Conservation (phyloP, 192 early-diverging fungal genomes). For the Lunasporangiospora selenospora region DNA sequence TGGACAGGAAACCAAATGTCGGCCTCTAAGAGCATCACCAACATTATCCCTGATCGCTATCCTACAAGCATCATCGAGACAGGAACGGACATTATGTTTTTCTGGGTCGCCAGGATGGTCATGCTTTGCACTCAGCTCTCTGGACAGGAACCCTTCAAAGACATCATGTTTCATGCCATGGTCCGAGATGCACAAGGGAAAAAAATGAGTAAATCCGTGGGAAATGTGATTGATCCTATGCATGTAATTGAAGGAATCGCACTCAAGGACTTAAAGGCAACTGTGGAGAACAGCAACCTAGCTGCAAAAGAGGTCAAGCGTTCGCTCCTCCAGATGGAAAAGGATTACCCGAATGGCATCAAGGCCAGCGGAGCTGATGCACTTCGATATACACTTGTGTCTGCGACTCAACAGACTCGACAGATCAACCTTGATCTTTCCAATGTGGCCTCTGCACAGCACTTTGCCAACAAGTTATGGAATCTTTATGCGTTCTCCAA, state of each 20-base stretch:
- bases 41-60: conserved; percentile 65
- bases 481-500: conserved; percentile 84
- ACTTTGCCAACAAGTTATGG: conserved; percentile 99
- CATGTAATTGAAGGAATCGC: conserved; percentile 85
- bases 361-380: conserved; percentile 92
- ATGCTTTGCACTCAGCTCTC: conserved; percentile 93
- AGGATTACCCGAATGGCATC: conserved; percentile 91
- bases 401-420: conserved; percentile 78
- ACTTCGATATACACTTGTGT: conserved; percentile 71
- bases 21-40: conserved; percentile 12
- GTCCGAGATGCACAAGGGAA: conserved; percentile 85
- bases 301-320: conserved; percentile 76
- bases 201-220: conserved; percentile 90
- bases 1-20: conserved; percentile 44
- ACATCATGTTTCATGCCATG: conserved; percentile 94
- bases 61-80: conserved; percentile 90
- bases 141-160: conserved; percentile 81
- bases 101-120: conserved; percentile 98
- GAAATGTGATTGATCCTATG: conserved; percentile 87
- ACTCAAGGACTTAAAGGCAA: conserved; percentile 70
- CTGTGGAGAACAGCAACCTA: conserved; percentile 76
- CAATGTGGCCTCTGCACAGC: conserved; percentile 81
- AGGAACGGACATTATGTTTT: conserved; percentile 97
- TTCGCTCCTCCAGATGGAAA: conserved; percentile 66
- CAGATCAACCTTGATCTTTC: conserved; percentile 95